phyloP scores from a whole-genome alignment of 345 rosid species.

The Ceriops zippeliana region DNA sequence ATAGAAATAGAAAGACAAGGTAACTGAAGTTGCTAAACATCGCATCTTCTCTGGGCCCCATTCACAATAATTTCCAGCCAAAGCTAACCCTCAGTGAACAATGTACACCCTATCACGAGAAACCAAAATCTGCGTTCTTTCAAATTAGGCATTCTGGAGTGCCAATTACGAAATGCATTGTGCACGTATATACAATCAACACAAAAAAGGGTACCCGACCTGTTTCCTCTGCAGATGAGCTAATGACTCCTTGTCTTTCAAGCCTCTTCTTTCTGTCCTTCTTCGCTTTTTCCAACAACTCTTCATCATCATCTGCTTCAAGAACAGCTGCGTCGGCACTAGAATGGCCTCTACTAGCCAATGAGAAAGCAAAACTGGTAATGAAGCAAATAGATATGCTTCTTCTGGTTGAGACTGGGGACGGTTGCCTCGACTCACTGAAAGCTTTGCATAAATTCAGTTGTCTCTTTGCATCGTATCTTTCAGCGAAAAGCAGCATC shows the following conservation, averaged over 20 bases:
- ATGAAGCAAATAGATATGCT: constrained; percentile 49
- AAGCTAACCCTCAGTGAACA: no score
- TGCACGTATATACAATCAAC: no score
- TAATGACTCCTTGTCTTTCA: constrained; percentile 75
- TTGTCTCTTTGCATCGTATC: constrained; percentile 25
- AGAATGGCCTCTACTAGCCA: constrained; percentile 29
- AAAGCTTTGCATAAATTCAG: constrained; percentile 37
- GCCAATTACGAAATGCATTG: no score
- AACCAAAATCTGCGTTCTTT: neutral
- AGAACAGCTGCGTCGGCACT: constrained; percentile 73
- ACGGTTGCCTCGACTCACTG: constrained; percentile 22
- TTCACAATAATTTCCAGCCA: no score
- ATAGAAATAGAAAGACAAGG: no score
- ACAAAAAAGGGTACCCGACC: constrained; percentile 31
- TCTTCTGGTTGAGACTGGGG: constrained; percentile 45
- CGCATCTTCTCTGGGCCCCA: no score
- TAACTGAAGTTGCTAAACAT: no score
- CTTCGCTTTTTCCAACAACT: constrained; percentile 83
- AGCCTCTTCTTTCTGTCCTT: constrained; percentile 78
- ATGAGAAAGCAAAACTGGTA: constrained; percentile 41
- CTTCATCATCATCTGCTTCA: constrained; percentile 90
- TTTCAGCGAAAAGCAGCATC: constrained; percentile 19
- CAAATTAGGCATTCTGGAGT: no score
- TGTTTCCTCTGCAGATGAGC: constrained; percentile 63
- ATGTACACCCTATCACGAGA: no score